A percentile compares a stretch with the other conserved stretches of the same genome.
Evolutionary conservation across 148 eudicot species (phyloP).

Genomic region (Rhododendron williamsianum): DNA sequence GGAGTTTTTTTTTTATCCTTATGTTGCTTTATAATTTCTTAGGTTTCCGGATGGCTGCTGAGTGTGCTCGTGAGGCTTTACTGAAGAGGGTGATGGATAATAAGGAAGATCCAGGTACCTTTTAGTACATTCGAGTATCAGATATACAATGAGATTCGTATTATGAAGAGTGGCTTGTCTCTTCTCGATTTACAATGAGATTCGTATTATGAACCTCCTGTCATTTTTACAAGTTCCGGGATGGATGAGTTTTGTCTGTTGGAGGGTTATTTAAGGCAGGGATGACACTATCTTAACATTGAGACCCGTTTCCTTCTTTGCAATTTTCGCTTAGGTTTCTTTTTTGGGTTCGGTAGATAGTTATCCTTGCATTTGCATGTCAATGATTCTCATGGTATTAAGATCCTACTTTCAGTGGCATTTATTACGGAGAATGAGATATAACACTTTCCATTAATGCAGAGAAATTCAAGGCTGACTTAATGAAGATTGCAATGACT

Average conservation of each 20-base stretch:
- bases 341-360: neutral
- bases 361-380: neutral
- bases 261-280: neutral
- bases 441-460: constrained; percentile 22
- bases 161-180: neutral
- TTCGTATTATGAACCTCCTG: neutral
- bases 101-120: constrained; percentile 75
- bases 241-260: neutral
- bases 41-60: constrained; percentile 99
- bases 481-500: constrained; percentile 97
- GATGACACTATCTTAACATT: neutral
- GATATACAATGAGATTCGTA: neutral
- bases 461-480: constrained; percentile 89
- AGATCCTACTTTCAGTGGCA: constrained; percentile 1
- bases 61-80: constrained; percentile 80
- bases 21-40: constrained; percentile 3
- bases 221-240: neutral
- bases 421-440: neutral
- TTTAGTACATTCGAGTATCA: neutral
- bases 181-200: neutral
- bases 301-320: neutral
- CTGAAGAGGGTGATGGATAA: constrained; percentile 76
- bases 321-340: neutral
- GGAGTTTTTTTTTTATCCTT: neutral
- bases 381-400: neutral